phyloP scores from a whole-genome alignment of 2,329 filamentous ascomycete genomes.

The Xylariaceae sp. region DNA sequence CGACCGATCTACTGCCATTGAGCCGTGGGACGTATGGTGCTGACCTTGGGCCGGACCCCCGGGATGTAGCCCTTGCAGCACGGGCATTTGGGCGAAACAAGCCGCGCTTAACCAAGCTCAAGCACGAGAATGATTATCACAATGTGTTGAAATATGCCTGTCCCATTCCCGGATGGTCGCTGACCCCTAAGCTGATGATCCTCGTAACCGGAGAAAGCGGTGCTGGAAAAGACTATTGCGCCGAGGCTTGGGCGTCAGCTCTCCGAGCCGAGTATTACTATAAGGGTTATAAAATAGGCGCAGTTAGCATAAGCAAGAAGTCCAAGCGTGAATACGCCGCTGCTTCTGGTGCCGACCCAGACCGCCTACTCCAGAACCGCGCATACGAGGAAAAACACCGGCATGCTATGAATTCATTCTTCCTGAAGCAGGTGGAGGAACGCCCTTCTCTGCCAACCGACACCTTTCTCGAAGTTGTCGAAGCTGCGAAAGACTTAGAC shows the following conservation, averaged over 20 bases:
- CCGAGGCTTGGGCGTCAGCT: conserved; percentile 45
- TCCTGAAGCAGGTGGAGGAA: conserved; percentile 39
- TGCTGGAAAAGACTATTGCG: conserved; percentile 60
- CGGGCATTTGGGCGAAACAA: conserved; percentile 56
- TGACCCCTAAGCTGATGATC: conserved; percentile 46
- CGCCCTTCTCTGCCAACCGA: conserved; percentile 46
- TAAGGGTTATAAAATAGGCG: conserved; percentile 34
- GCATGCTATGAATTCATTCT: conserved; percentile 48
- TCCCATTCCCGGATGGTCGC: conserved; percentile 39
- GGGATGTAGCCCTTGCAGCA: conserved; percentile 48
- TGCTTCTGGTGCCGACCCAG: conserved; percentile 43
- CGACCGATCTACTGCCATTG: conserved; percentile 42
- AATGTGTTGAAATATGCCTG: conserved; percentile 53
- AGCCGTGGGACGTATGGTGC: conserved; percentile 53
- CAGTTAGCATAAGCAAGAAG: conserved; percentile 53
- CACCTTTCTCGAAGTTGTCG: conserved; percentile 47
- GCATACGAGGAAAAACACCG: conserved; percentile 61
- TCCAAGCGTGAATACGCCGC: conserved; percentile 56
- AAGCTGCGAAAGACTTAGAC: conserved; percentile 39
- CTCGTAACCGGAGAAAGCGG: conserved; percentile 53
- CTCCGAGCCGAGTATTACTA: too few species aligned
- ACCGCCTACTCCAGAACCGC: conserved; percentile 49
- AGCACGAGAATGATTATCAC: conserved; percentile 44
- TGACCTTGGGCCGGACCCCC: conserved; percentile 59
- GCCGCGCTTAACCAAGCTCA: conserved; percentile 47